Conservation (phyloP, 345 rosid species). For the Rhizophora mangle region DNA sequence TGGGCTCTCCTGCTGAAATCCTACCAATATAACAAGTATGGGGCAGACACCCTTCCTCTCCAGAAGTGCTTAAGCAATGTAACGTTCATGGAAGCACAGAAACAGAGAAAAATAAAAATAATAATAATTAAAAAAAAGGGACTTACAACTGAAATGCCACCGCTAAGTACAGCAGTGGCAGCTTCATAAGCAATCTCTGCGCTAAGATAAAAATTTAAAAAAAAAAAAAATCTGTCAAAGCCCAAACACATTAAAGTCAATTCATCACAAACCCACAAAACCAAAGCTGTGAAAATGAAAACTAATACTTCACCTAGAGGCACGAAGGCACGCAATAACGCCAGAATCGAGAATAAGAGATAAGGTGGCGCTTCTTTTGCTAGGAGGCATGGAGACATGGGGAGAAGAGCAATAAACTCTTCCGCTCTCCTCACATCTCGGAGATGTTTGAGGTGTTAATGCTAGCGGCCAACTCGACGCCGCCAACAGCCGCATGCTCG, state of each 20-base stretch:
- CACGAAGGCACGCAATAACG: conserved; percentile 61
- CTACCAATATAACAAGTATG: too few species aligned
- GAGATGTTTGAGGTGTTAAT: background rate
- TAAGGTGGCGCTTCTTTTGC: conserved; percentile 16
- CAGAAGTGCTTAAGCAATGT: too few species aligned
- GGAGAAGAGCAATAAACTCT: conserved; percentile 7
- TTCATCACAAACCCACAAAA: background rate
- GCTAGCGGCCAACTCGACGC: background rate
- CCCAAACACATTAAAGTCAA: background rate
- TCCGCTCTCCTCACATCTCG: background rate
- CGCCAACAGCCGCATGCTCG: background rate
- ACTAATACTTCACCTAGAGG: conserved; percentile 17
- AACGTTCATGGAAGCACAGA: too few species aligned
- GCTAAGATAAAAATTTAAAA: too few species aligned
- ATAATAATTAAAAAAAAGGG: too few species aligned
- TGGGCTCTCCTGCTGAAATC: too few species aligned
- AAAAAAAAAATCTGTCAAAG: too few species aligned
- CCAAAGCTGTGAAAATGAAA: background rate
- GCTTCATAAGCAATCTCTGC: too few species aligned
- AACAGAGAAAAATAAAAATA: too few species aligned
- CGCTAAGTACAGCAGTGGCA: too few species aligned
- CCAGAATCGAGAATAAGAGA: conserved; percentile 41
- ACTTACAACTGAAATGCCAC: too few species aligned
- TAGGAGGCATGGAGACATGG: conserved; percentile 13
- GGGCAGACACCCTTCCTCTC: too few species aligned